phyloP scores from a whole-genome alignment of 176 grass and related monocot species.

The Pharus latifolius region DNA sequence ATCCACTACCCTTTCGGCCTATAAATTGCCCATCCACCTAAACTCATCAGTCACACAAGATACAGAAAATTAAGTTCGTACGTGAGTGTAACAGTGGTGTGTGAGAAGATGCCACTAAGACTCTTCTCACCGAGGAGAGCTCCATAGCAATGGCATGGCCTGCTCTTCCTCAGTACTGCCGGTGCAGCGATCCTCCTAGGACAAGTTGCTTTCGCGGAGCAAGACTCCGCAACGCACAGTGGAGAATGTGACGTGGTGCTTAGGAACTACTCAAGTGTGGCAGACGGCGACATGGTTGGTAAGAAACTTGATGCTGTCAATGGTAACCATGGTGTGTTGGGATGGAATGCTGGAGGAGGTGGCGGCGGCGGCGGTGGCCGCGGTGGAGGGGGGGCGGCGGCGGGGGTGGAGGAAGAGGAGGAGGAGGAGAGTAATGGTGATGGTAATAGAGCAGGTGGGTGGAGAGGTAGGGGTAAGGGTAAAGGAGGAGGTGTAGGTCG shows the following conservation, averaged over 20 bases:
- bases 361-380: background rate
- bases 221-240: background rate
- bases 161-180: slow-evolving; percentile 9
- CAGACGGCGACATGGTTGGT: background rate
- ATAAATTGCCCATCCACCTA: too few species aligned
- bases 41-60: too few species aligned
- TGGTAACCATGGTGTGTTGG: background rate
- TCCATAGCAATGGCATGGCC: background rate
- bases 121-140: background rate
- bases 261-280: background rate
- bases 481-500: background rate
- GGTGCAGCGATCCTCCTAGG: background rate
- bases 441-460: background rate
- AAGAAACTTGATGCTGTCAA: background rate
- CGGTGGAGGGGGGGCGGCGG: background rate
- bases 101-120: background rate
- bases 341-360: background rate
- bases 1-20: too few species aligned
- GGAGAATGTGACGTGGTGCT: background rate
- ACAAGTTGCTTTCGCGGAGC: background rate
- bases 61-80: too few species aligned
- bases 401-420: fast-evolving
- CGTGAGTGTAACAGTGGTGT: background rate
- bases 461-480: background rate
- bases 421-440: background rate